These are phyloP conservation scores for Aspergillus sp. DNA, from an alignment of 2,329 filamentous ascomycete genomes.

Conservation along the genomic window DNA sequence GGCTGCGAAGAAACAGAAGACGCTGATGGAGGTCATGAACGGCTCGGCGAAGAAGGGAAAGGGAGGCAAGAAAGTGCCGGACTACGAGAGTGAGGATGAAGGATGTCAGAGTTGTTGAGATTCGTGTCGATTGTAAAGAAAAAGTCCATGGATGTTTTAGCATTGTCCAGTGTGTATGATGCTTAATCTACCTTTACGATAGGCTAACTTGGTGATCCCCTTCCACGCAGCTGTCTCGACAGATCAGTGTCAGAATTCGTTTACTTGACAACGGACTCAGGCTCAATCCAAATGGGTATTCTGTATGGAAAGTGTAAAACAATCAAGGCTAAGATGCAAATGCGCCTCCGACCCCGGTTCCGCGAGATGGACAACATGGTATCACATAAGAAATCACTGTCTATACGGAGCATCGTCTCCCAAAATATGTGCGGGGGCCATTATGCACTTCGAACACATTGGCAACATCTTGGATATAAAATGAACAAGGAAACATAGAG, in stretches of 20 bases:
- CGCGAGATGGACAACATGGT: slow-evolving; percentile 16
- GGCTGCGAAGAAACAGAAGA: slow-evolving; percentile 38
- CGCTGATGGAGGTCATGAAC: slow-evolving; percentile 35
- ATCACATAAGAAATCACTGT: slow-evolving; percentile 15
- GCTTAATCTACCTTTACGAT: too few relatives aligned
- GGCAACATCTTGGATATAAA: slow-evolving; percentile 3
- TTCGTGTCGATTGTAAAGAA: neutral
- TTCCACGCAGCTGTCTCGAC: neutral
- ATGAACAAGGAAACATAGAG: slow-evolving; percentile 4
- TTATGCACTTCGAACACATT: slow-evolving; percentile 4
- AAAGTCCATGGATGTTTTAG: too few relatives aligned
- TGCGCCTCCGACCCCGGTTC: neutral
- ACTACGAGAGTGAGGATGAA: slow-evolving; percentile 19
- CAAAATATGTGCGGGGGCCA: slow-evolving; percentile 11
- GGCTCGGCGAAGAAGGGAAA: slow-evolving; percentile 12
- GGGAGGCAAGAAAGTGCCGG: slow-evolving; percentile 1
- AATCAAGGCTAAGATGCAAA: slow-evolving; percentile 11
- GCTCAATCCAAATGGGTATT: slow-evolving; percentile 12
- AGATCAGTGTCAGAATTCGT: neutral
- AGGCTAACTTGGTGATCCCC: neutral
- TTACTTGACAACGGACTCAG: neutral
- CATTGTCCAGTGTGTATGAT: too few relatives aligned
- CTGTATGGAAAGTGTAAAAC: slow-evolving; percentile 5
- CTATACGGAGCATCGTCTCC: slow-evolving; percentile 13
- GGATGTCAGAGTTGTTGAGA: slow-evolving; percentile 19